Evolutionary conservation across 2,329 filamentous ascomycete species (phyloP).

Genomic region (Ustilaginoidea virens): DNA sequence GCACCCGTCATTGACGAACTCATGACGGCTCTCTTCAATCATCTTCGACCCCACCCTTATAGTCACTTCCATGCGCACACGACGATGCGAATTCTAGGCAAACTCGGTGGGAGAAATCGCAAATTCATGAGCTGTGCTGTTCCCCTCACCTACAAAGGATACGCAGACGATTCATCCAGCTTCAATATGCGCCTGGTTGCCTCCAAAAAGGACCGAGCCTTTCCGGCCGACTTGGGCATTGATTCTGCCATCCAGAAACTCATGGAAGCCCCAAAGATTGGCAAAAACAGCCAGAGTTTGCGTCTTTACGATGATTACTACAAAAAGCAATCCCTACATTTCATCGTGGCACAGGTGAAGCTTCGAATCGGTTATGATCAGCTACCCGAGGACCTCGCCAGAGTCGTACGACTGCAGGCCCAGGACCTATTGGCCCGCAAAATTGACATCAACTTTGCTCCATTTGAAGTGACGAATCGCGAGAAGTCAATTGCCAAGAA

Average conservation of each 20-base stretch:
- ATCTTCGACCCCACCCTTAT: conserved; percentile 84
- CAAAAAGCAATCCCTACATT: conserved; percentile 80
- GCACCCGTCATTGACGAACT: conserved; percentile 96
- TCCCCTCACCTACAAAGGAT: conserved; percentile 68
- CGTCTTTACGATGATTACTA: conserved; percentile 68
- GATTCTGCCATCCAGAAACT: conserved; percentile 82
- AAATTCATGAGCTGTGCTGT: conserved; percentile 89
- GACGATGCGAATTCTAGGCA: conserved; percentile 92
- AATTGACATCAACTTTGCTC: conserved; percentile 51
- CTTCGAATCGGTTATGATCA: conserved; percentile 76
- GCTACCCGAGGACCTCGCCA: conserved; percentile 76
- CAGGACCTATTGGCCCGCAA: conserved; percentile 68
- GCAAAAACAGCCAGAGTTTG: conserved; percentile 27
- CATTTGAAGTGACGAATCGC: conserved; percentile 61
- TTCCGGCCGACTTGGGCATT: conserved; percentile 73
- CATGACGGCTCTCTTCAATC: conserved; percentile 95
- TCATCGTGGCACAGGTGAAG: conserved; percentile 82
- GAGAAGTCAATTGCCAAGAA: conserved; percentile 80
- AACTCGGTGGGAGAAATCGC: conserved; percentile 85
- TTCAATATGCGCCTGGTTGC: conserved; percentile 83
- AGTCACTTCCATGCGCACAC: conserved; percentile 97
- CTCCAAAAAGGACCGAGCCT: conserved; percentile 74
- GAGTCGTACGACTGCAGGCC: conserved; percentile 73
- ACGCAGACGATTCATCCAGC: conserved; percentile 74
- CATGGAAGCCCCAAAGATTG: conserved; percentile 58